Conservation (phyloP, 106 monocot genomes). For the Dioscorea zingiberensis region DNA sequence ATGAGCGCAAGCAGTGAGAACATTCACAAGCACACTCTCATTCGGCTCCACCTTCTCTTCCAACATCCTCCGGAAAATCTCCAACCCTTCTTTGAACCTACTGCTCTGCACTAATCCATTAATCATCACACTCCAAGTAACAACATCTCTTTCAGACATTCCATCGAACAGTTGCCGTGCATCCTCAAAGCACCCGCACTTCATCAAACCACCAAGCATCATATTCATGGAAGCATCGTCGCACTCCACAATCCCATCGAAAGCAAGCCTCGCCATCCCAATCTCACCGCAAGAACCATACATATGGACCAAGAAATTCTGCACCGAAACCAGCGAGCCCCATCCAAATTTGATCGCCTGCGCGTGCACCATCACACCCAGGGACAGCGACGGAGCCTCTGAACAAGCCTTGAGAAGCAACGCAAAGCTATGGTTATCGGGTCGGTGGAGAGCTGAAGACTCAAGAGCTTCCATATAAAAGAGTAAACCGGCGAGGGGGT, state of each 20-base stretch:
- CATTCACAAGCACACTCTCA: conserved; percentile 22
- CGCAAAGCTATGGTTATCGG: conserved; percentile 1
- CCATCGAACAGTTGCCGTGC: conserved; percentile 29
- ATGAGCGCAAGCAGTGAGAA: conserved; percentile 25
- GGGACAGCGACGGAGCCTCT: background rate
- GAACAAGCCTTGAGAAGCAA: conserved; percentile 8
- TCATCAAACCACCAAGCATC: conserved; percentile 20
- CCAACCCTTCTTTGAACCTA: conserved; percentile 14
- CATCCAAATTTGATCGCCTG: conserved; percentile 7
- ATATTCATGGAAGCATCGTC: conserved; percentile 22
- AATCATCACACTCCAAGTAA: conserved; percentile 42
- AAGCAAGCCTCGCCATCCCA: conserved; percentile 10
- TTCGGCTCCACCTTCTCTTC: conserved; percentile 19
- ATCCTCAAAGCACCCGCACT: conserved; percentile 23
- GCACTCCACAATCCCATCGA: conserved; percentile 10
- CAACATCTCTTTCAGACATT: conserved; percentile 9
- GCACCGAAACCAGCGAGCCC: background rate
- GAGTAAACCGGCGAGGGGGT: conserved; percentile 3
- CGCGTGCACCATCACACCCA: conserved; percentile 8
- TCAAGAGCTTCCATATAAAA: conserved; percentile 12
- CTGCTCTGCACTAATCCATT: conserved; percentile 26
- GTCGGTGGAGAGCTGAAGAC: background rate
- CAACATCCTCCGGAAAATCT: conserved; percentile 30
- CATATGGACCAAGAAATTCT: conserved; percentile 21
- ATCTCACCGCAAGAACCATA: conserved; percentile 18